Evolutionary conservation across 495 filamentous ascomycete species (phyloP), one percentile per base, ranked within the genome.

Genomic region (Lophiostoma macrostomum): DNA sequence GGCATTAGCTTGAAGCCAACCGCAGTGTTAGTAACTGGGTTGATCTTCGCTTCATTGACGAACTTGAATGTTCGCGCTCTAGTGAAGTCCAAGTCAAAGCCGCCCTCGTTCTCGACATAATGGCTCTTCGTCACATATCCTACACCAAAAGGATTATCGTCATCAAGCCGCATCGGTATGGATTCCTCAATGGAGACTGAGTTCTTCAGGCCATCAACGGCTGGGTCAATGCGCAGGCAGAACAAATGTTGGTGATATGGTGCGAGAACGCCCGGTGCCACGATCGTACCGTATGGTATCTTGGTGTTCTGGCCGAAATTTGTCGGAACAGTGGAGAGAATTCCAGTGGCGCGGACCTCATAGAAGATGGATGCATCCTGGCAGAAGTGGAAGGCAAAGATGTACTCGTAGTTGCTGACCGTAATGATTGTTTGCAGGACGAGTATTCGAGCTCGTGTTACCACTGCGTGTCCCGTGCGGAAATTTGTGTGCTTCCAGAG

Each of bases 401-500:
- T 48, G 32, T 67, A 67, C 40, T 67, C 64, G 36, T 65, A 67
- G 49, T 67, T 67, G 1, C 39, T 56, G 8, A 67, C 45, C 0
- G 64, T 67, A 23, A 63, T 39, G 31, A 63, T 61, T 23, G 34
- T 50, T 25, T 65, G 64, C 5, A 67, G 24, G 24, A 67, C 55
- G n/a, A 67, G 60, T 6, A 58, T 37, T 13, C 64, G 50, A 13
- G 36, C 37, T 11, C 64, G 58, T 13, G 39, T 38, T 12, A 65
- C 41, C 19, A 43, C 50, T 4, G 59, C 44, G 16, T 48, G 50
- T 19, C 39, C 29, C 16, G 46, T 63, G 2, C 58, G 58, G 25
- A 34, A 37, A 30, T 65, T 67, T 11, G 63, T 67, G 50, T 67
- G 64, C 48, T 67, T 67, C 64, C 62, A 67, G 14, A 55, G 55